Base-by-base conservation (phyloP, 73 alveolate species). In the Tetrahymena elliotti region DNA sequence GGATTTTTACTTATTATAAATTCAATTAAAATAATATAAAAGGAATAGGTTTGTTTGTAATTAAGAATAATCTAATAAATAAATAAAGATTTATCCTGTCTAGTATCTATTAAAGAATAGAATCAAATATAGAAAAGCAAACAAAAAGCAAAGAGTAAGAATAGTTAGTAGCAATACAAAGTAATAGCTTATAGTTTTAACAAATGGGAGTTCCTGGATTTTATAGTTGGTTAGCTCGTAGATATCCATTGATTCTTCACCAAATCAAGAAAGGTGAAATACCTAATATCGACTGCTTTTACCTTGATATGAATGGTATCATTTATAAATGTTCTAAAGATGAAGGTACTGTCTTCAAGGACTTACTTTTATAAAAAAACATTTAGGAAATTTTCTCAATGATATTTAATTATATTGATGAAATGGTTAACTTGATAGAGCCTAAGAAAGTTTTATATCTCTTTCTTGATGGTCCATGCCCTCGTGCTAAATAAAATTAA, bases 401-500 rank as follows among this genome's bases (percentile, higher is more conserved):
- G n/a, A 98, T 98, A 16, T 97, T 99, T 92, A 97, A 92, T 82
- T 98, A 97, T 84, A 98, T 99, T 52, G 99, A 98, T 84, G 97
- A 97, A 47, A 94, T 99, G 34, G 98, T 98, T 24, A 98, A 97
- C 54, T 35, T 97, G 15, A 98, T 98, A 41, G 98, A 98, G 95
- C 99, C 99, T n/a, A 92, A 97, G 95, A 93, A 98, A 93, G 83
- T 98, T 41, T 82, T 98, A 40, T 97, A 97, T 97, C 96, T 99
- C 93, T 98, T 99, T 40, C 97, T 97, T 13, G 99, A 99, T 96
- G 99, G 99, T 15, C 99, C 98, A 36, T 99, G 99, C 39, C 99
- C 99, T 33, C 94, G 99, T 93, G 99, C 99, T n/a, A 99, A 99
- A 94, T 98, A 98, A 99, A 98, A 99, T 97, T 97, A 99, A 96